Evolutionary conservation across 495 filamentous ascomycete genomes (phyloP).

Genomic region (Penicillium odoratum): DNA sequence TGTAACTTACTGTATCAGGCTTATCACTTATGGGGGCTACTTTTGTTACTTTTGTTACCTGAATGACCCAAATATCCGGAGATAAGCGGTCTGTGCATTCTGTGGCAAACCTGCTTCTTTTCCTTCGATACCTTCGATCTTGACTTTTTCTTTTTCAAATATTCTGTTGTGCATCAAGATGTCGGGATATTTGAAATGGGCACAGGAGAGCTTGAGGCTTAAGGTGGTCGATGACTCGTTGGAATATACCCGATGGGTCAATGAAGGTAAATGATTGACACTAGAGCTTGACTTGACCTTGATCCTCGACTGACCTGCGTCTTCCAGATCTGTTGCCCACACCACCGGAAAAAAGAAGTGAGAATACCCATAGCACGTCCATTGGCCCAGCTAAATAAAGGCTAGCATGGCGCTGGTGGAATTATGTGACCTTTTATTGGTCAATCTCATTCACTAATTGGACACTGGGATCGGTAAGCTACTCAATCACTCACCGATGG

Average conservation of each 20-base stretch:
- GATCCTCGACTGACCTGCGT: not conserved
- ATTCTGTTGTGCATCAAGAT: not conserved
- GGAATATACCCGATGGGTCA: conserved; percentile 1
- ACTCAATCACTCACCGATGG: not conserved
- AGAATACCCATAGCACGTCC: not conserved
- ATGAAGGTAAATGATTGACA: conserved; percentile 2
- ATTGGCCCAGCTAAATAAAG: not conserved
- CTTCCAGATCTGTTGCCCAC: conserved; percentile 4
- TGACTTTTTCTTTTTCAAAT: not conserved
- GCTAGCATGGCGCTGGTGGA: conserved; percentile 10
- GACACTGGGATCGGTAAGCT: conserved; percentile 8
- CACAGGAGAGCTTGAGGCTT: conserved; percentile 1
- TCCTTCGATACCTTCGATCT: not conserved
- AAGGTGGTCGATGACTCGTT: conserved; percentile 4
- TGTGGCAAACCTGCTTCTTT: not conserved
- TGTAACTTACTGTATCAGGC: not conserved
- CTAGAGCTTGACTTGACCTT: not conserved
- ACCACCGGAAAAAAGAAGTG: conserved; percentile 8
- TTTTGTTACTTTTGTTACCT: not conserved
- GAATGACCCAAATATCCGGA: not conserved
- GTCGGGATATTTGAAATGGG: not conserved
- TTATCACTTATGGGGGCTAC: not conserved
- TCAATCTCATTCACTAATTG: conserved; percentile 9
- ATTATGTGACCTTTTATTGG: conserved; percentile 10
- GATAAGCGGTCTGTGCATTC: not conserved